Evolutionary conservation across 495 filamentous ascomycete species (phyloP).

Genomic region (Podospora anserina): DNA sequence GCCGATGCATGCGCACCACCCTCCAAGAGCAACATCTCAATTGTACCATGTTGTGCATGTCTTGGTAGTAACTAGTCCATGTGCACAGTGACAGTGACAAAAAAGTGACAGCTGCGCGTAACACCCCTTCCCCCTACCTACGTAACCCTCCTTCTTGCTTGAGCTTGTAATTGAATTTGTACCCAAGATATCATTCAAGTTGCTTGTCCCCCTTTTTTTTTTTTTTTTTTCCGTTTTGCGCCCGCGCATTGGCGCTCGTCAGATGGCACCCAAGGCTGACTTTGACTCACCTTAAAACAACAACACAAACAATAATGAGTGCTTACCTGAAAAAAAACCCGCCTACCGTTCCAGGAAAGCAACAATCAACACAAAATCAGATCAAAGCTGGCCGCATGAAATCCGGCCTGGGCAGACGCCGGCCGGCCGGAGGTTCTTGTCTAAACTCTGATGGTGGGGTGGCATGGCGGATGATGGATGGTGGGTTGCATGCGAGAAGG

Average conservation of each 20-base stretch:
- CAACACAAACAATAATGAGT: not conserved
- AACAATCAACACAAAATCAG: not conserved
- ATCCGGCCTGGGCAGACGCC: not conserved
- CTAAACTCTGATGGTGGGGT: conserved; percentile 2
- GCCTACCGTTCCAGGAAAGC: not conserved
- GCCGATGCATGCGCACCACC: not conserved
- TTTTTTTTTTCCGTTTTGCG: not conserved
- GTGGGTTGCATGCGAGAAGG: conserved; percentile 1
- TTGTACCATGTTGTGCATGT: not conserved
- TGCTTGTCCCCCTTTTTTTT: not conserved
- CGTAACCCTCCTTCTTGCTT: not conserved
- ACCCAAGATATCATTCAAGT: not conserved
- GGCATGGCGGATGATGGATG: not conserved
- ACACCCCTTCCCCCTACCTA: not conserved
- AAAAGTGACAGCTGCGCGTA: not conserved
- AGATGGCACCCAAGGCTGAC: not conserved
- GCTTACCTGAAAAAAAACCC: not conserved
- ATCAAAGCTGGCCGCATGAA: not conserved
- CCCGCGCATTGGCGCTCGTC: not conserved
- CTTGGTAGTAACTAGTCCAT: not conserved
- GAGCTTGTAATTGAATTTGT: not conserved
- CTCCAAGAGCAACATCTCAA: not conserved
- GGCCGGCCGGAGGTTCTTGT: not conserved
- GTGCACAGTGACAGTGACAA: not conserved
- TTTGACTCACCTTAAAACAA: not conserved